Evolutionary conservation across 1,284 basidiomycete genomes (phyloP).

Genomic region (Ustilago xerochloae): DNA sequence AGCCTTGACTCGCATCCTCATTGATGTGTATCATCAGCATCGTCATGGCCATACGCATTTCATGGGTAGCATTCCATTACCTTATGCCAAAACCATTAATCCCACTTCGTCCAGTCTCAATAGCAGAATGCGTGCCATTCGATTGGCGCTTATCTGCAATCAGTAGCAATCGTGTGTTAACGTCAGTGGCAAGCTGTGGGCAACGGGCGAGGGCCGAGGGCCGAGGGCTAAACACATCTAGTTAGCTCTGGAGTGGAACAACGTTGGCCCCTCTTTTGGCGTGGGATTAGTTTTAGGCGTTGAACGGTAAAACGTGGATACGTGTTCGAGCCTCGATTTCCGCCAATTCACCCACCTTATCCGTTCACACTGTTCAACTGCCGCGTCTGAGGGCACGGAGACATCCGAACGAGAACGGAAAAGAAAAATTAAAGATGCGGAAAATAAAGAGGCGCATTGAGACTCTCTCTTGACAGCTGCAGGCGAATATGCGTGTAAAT

Average conservation of each 20-base stretch:
- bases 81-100: too few species aligned
- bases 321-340: constrained; percentile 11
- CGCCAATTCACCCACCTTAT: neutral
- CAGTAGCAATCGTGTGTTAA: too few species aligned
- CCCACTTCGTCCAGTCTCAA: too few species aligned
- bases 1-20: neutral
- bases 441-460: neutral
- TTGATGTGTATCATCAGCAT: too few species aligned
- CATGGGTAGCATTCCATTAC: too few species aligned
- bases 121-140: too few species aligned
- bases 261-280: neutral
- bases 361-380: neutral
- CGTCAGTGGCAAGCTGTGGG: too few species aligned
- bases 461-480: constrained; percentile 2
- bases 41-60: too few species aligned
- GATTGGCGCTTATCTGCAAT: too few species aligned
- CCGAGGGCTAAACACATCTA: neutral
- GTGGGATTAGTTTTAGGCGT: neutral
- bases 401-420: constrained; percentile 23
- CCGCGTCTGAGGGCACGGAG: neutral
- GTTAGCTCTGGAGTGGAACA: too few species aligned
- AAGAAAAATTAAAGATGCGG: neutral
- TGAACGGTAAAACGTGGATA: constrained; percentile 2
- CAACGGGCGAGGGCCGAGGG: constrained; percentile 11
- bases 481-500: neutral